Base-by-base conservation (phyloP, 176 grass and related monocot genomes). In the Alopecurus myosuroides region DNA sequence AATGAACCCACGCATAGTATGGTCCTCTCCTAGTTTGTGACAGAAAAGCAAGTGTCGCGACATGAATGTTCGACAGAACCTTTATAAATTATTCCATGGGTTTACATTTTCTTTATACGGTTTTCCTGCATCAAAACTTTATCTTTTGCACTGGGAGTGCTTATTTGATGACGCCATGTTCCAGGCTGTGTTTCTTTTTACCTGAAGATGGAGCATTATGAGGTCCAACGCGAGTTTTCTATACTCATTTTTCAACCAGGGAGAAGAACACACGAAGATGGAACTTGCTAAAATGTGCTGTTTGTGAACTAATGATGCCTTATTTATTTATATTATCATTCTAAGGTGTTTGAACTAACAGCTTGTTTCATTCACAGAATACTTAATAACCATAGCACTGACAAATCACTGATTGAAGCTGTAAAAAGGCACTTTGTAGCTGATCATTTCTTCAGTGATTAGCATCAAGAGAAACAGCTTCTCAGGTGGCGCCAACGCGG, bases 361-460 rank as follows among this genome's bases (percentile, higher is more conserved):
- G 5, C 34, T 50, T 86, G 9, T 71, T 86, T 86, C 63, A 44
- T 53, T 28, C 25, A 53, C 88, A 90, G 78, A 86, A 82, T 98
- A 85, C 90, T 98, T 42, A 81, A 40, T 19, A 89, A 95, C 29
- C 90, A 93, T 72, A 91, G 86, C 56, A 62, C 93, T 22, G 86
- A 91, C 26, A 49, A 14, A 57, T 68, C 30, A 31, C 65, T 88
- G 58, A 71, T 90, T 79, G 22, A 55, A 73, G 51, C 70, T 77
- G 77, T 98, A 46, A 89, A 80, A 33, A 89, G 60, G 34, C 81
- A 95, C 73, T 98, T 87, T 42, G 93, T 92, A 57, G 78, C 83
- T 17, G 96, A 98, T 84, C 88, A 84, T 90, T 83, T 98, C 35
- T 90, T 89, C n/a, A 82, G 62, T 45, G 96, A 98, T 72, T 61